Base-by-base conservation (phyloP, 2,329 filamentous ascomycete species). In the Epichloe hybrida region DNA sequence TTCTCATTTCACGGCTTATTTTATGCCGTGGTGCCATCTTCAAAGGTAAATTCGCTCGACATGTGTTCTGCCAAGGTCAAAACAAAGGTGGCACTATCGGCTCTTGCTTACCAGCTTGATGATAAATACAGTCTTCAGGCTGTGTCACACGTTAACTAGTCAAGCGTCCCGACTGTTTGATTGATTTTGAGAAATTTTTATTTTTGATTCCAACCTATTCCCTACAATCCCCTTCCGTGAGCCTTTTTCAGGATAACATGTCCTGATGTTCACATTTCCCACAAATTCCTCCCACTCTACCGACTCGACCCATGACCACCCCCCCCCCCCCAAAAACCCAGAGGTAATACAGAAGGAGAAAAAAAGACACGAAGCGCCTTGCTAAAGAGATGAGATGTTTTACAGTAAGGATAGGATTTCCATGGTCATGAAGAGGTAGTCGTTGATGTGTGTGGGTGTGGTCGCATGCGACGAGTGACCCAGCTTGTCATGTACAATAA, bases 341-440 rank as follows among this genome's bases (percentile, higher is more conserved):
- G 3, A 31, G 17, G 48, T 9, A 12, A 46, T 11, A 34, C 8
- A 50, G 20, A 45, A 45, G 31, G 15, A 58, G 12, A 57, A 57
- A 57, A 57, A 58, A 58, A 57, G 51, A 61, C 54, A 64, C 55
- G 55, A 56, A 60, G 61, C 66, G 66, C 66, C 65, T 55, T 64
- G 65, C 65, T 68, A 59, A 61, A 55, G 56, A 59, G 54, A 54
- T 59, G 57, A 57, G 58, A 57, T 62, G 58, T 57, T 64, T 57
- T 63, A 67, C 64, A 53, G 23, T 61, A 58, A 54, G 53, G 52
- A 56, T 62, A 57, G 57, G 59, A 20, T 41, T 51, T 57, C 50
- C 57, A 42, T 50, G 12, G 48, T 54, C 56, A 50, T 54, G 36
- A 53, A 49, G 4, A 39, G 37, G 4, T 46, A 34, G 20, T 50